Evolutionary conservation across 805 yeast genomes (phyloP).

Genomic region (Yarrowia porcina): DNA sequence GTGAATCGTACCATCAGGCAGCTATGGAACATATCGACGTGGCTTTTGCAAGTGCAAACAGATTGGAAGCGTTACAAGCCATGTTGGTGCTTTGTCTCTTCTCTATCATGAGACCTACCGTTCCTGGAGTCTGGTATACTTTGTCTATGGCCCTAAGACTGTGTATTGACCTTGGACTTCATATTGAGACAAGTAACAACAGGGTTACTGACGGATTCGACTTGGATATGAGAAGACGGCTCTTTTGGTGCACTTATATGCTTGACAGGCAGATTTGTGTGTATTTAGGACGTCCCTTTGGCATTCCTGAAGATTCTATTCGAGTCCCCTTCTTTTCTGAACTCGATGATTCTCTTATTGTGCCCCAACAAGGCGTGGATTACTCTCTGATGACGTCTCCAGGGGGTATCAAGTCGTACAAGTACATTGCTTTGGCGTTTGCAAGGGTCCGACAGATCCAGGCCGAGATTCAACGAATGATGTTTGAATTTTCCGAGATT

Average conservation of each 20-base stretch:
- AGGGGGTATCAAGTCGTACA: slow-evolving; percentile 53
- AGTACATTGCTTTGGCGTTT: slow-evolving; percentile 62
- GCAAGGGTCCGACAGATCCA: slow-evolving; percentile 70
- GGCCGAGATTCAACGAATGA: slow-evolving; percentile 66
- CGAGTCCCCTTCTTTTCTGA: slow-evolving; percentile 68
- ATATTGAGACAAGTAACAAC: slow-evolving; percentile 50
- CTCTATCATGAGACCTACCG: slow-evolving; percentile 82
- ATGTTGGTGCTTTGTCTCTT: slow-evolving; percentile 64
- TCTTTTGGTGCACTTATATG: slow-evolving; percentile 88
- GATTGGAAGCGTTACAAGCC: slow-evolving; percentile 71
- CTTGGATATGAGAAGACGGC: slow-evolving; percentile 65
- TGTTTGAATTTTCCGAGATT: slow-evolving; percentile 68
- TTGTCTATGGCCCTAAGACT: slow-evolving; percentile 75
- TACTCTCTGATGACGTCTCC: slow-evolving; percentile 3
- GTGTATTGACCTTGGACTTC: slow-evolving; percentile 81
- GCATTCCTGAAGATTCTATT: slow-evolving; percentile 79
- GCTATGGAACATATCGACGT: slow-evolving; percentile 59
- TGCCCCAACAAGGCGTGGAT: slow-evolving; percentile 10
- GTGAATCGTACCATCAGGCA: slow-evolving; percentile 67
- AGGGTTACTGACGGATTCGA: background rate
- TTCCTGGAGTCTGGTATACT: slow-evolving; percentile 91
- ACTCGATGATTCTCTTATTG: slow-evolving; percentile 63
- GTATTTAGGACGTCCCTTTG: slow-evolving; percentile 82
- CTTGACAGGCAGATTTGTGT: slow-evolving; percentile 83
- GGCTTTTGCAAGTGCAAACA: slow-evolving; percentile 55